phyloP scores from a whole-genome alignment of 495 filamentous ascomycete species.

The Penicillium lividum region DNA sequence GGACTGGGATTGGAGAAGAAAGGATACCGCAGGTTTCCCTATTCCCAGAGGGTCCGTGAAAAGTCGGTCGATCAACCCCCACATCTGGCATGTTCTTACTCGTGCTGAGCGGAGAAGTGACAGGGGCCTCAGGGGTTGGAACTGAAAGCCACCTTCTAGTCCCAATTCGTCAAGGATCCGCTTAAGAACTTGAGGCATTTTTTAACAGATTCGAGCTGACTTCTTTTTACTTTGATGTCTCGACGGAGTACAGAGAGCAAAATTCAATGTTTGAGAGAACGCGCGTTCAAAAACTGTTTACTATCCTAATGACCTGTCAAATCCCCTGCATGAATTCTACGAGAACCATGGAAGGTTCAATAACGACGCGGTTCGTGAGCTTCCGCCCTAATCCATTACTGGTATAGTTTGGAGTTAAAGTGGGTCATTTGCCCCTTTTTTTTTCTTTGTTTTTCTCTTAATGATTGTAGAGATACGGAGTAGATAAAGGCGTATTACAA shows the following conservation, averaged over 20 bases:
- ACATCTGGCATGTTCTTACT: conserved; percentile 29
- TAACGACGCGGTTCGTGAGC: conserved; percentile 20
- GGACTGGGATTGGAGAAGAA: background rate
- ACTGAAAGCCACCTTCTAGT: conserved; percentile 6
- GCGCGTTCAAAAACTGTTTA: background rate
- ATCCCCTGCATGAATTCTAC: background rate
- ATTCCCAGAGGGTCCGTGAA: background rate
- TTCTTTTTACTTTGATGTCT: too few relatives aligned
- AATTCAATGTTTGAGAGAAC: too few relatives aligned
- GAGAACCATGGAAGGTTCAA: background rate
- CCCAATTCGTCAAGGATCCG: conserved; percentile 1
- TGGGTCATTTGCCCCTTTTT: conserved; percentile 18
- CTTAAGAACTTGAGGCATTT: background rate
- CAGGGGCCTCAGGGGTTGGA: conserved; percentile 33
- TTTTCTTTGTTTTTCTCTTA: background rate
- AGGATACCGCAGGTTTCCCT: background rate
- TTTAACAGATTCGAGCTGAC: background rate
- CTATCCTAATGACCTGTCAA: background rate
- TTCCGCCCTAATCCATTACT: conserved; percentile 15
- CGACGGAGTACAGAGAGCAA: too few relatives aligned
- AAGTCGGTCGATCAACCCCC: conserved; percentile 28
- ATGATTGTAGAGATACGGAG: too few relatives aligned
- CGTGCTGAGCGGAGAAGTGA: conserved; percentile 30
- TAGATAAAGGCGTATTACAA: too few relatives aligned
- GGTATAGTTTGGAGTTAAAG: conserved; percentile 9